Base-by-base conservation (phyloP, 2,329 filamentous ascomycete genomes). In the Trichoderma afroharzianum region DNA sequence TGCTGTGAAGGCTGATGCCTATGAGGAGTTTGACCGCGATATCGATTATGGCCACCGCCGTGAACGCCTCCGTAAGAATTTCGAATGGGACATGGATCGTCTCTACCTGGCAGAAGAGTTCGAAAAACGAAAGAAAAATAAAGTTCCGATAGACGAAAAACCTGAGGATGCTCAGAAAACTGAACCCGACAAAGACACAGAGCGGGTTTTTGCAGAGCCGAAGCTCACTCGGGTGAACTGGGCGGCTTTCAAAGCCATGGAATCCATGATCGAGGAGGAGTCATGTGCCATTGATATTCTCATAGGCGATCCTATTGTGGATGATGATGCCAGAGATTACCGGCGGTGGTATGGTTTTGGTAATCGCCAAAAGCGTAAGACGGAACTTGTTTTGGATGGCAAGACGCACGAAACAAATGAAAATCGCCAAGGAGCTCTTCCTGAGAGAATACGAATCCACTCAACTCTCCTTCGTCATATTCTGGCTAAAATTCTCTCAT, bases 61-160 rank as follows among this genome's bases (percentile, higher is more conserved):
- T 7, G 59, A 71, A 3, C 62, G 72, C 26, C 26, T 74, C 1
- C 71, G 71, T 11, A 69, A 71, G 53, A 59, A 64, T 15, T 74
- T 74, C 30, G 71, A 73, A 36, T 73, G 72, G 72, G 72, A 74
- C 3, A 30, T 74, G 64, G 71, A 74, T n/a, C 72, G 72, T 3
- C 68, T 74, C 2, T 71, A 64, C n/a, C 64, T 71, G 11, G 53
- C 36, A 8, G 69, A 71, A 59, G 69, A 67, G 9, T 18, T 18
- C 3, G 43, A 61, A 4, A 28, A 58, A 4, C 43, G 36, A 24
- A 63, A 68, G 36, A 21, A 9, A 6, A 6, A 39, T 9, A 7
- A 47, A 64, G 43, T n/a, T 18, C 39, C 39, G 24, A 2, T 28
- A n/a, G 59, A 7, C 18, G 21, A 3, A 3, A 12, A 28, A 11